A percentile compares a stretch with the other conserved stretches of the same genome.
Conservation (phyloP, 1,284 basidiomycete genomes). For the Apiotrichum porosum region DNA sequence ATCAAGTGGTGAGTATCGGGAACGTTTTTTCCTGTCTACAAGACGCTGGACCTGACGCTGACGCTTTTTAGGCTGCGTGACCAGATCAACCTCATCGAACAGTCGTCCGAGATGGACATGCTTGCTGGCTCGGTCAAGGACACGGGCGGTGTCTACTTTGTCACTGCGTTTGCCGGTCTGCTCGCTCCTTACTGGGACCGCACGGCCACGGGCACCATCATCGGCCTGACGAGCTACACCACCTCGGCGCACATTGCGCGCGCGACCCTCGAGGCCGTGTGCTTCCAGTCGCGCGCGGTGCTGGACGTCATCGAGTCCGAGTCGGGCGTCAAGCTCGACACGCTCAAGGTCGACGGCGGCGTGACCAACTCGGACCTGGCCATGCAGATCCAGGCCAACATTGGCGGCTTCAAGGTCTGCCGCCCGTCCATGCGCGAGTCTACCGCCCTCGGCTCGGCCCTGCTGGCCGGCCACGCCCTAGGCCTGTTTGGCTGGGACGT, state of each 20-base stretch:
- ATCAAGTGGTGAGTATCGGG: slow-evolving; percentile 68
- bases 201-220: slow-evolving; percentile 35
- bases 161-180: slow-evolving; percentile 89
- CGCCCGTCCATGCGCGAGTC: slow-evolving; percentile 95
- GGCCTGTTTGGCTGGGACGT: slow-evolving; percentile 92
- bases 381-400: slow-evolving; percentile 88
- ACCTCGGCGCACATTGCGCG: slow-evolving; percentile 90
- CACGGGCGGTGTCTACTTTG: slow-evolving; percentile 91
- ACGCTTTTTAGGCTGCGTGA: too few relatives aligned
- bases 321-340: slow-evolving; percentile 59
- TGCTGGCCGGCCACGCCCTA: slow-evolving; percentile 88
- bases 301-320: slow-evolving; percentile 66
- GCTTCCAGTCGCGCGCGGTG: slow-evolving; percentile 78
- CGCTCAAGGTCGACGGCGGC: slow-evolving; percentile 88
- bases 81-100: slow-evolving; percentile 74
- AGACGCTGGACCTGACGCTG: too few relatives aligned
- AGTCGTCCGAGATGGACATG: slow-evolving; percentile 78
- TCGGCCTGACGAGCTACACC: slow-evolving; percentile 77
- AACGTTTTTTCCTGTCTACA: too few relatives aligned
- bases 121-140: slow-evolving; percentile 72
- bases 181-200: slow-evolving; percentile 62
- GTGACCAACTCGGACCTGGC: slow-evolving; percentile 74
- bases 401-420: slow-evolving; percentile 88
- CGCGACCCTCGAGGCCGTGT: slow-evolving; percentile 80
- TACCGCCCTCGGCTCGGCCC: slow-evolving; percentile 88